Evolutionary conservation across 225 moss, liverwort and hornwort species (phyloP).

Genomic region (Ulota crispa): DNA sequence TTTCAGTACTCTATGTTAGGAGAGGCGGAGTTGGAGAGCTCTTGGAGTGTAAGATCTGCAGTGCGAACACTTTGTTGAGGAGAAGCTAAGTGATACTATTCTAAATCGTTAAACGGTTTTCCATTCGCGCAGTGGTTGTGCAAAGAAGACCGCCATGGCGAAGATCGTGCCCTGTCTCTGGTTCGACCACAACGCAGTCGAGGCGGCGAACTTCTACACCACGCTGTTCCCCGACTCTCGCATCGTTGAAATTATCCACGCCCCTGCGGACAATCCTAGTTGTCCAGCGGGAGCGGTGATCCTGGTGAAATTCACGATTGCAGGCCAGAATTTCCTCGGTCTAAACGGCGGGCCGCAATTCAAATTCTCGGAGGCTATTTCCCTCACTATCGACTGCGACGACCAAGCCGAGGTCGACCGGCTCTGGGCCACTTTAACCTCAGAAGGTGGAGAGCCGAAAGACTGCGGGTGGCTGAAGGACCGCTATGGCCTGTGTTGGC

Average conservation of each 20-base stretch:
- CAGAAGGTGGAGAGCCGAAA: constrained; percentile 30
- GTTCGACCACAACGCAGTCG: constrained; percentile 40
- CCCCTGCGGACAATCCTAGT: constrained; percentile 41
- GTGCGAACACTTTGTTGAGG: too few relatives aligned
- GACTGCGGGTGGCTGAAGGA: constrained; percentile 52
- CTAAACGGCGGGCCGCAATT: constrained; percentile 46
- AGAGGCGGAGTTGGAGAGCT: background rate
- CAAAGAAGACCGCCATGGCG: constrained; percentile 14
- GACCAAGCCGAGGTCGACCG: constrained; percentile 55
- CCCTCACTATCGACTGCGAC: constrained; percentile 54
- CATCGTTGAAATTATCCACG: constrained; percentile 5
- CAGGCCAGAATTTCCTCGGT: constrained; percentile 34
- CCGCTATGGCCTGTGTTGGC: constrained; percentile 57
- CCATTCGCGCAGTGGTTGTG: background rate
- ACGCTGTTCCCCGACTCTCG: constrained; percentile 38
- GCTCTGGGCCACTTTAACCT: constrained; percentile 40
- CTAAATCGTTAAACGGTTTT: background rate
- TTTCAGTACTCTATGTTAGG: background rate
- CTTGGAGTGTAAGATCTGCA: background rate
- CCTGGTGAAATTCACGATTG: constrained; percentile 41
- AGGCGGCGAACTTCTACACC: constrained; percentile 44
- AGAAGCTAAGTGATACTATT: background rate
- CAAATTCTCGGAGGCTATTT: constrained; percentile 52
- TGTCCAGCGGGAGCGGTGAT: constrained; percentile 25
- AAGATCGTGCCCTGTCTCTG: constrained; percentile 54